Evolutionary conservation across 2,329 filamentous ascomycete species (phyloP).

Genomic region (Fusarium sp.): DNA sequence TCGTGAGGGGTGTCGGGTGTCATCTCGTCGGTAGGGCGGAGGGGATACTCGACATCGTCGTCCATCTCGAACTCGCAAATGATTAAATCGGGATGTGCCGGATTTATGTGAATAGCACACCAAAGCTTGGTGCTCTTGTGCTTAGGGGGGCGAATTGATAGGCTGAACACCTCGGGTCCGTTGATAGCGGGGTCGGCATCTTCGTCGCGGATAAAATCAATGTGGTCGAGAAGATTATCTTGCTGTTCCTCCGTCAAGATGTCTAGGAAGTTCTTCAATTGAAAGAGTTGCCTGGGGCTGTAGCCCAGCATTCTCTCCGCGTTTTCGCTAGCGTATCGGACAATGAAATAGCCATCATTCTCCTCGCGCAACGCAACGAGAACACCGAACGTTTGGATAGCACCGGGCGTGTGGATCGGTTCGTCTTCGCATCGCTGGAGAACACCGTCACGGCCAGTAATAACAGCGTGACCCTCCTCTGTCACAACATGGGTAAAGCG

Average conservation of each 20-base stretch:
- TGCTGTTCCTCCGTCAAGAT: constrained; percentile 87
- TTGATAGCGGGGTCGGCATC: constrained; percentile 81
- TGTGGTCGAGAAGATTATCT: constrained; percentile 87
- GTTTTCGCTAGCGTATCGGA: constrained; percentile 87
- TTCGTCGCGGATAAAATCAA: constrained; percentile 90
- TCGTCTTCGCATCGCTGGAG: constrained; percentile 91
- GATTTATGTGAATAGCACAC: constrained; percentile 88
- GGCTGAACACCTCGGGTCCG: constrained; percentile 88
- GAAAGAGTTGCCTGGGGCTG: constrained; percentile 82
- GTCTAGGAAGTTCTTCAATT: constrained; percentile 82
- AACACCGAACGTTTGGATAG: constrained; percentile 84
- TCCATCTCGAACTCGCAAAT: constrained; percentile 93
- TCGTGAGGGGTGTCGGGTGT: constrained; percentile 79
- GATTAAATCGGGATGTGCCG: constrained; percentile 77
- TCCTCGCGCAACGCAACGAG: constrained; percentile 83
- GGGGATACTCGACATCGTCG: constrained; percentile 79
- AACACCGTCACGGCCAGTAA: constrained; percentile 82
- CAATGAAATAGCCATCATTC: constrained; percentile 75
- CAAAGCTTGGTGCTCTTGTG: constrained; percentile 79
- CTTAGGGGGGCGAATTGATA: constrained; percentile 76
- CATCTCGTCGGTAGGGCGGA: constrained; percentile 73
- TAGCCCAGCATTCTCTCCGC: constrained; percentile 83
- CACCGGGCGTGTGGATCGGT: constrained; percentile 89
- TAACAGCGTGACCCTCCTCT: constrained; percentile 84
- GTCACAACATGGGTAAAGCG: constrained; percentile 86